phyloP scores from a whole-genome alignment of 805 yeast genomes.

The Candida berthetii region DNA sequence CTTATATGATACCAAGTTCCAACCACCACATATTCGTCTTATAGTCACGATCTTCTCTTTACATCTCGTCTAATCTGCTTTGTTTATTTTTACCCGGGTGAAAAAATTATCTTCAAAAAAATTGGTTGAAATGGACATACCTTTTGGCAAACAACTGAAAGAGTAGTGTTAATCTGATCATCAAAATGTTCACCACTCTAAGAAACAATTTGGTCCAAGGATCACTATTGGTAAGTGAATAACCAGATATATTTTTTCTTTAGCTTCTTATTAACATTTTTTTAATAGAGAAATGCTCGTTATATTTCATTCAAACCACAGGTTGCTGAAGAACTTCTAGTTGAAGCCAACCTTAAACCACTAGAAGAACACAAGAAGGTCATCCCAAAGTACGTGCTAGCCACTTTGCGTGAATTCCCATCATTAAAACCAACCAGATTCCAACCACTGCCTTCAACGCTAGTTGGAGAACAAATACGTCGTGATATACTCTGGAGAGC shows the following conservation, averaged over 20 bases:
- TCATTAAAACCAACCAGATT: constrained; percentile 79
- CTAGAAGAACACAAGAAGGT: constrained; percentile 18
- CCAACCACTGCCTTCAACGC: constrained; percentile 68
- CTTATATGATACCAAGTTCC: too few relatives aligned
- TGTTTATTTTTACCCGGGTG: too few relatives aligned
- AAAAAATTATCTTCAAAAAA: too few relatives aligned
- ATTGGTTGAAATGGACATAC: too few relatives aligned
- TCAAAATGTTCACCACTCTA: too few relatives aligned
- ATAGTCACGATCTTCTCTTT: too few relatives aligned
- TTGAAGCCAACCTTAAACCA: background rate
- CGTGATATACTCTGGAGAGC: constrained; percentile 94
- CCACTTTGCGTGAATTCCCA: constrained; percentile 81
- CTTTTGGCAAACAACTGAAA: too few relatives aligned
- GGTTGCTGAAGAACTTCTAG: too few relatives aligned
- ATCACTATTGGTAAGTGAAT: background rate
- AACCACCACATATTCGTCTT: too few relatives aligned
- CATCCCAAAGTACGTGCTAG: constrained; percentile 69
- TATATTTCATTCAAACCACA: background rate
- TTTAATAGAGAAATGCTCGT: background rate
- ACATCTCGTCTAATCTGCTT: too few relatives aligned
- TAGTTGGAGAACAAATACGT: constrained; percentile 72
- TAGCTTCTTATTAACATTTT: background rate
- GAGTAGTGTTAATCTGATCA: too few relatives aligned
- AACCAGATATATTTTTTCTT: background rate
- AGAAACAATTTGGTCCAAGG: too few relatives aligned